Evolutionary conservation across 139 green algal genomes (phyloP).

Genomic region (Chlamydomonas sp.): DNA sequence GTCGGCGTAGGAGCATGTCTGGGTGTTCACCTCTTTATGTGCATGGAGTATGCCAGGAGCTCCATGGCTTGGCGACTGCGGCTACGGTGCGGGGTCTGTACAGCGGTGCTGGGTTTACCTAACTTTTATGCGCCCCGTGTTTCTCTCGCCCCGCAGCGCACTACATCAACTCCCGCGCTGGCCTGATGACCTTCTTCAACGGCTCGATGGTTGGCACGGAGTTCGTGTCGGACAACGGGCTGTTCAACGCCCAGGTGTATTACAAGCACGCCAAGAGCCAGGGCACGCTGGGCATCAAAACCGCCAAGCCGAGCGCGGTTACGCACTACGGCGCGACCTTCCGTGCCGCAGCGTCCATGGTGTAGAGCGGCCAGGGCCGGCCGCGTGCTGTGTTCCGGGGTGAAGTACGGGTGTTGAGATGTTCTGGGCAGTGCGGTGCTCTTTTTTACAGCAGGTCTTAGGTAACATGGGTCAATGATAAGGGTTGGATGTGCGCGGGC

Average conservation of each 20-base stretch:
- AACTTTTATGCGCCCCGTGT: slow-evolving; percentile 5
- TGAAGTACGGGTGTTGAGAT: no score
- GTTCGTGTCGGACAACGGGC: slow-evolving; percentile 54
- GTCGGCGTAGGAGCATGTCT: no score
- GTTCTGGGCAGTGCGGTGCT: no score
- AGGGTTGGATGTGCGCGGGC: no score
- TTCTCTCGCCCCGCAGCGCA: slow-evolving; percentile 19
- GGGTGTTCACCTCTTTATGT: no score
- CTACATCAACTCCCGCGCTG: slow-evolving; percentile 59
- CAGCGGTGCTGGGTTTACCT: neutral
- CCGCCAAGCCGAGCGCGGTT: slow-evolving; percentile 3
- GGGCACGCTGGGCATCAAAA: slow-evolving; percentile 32
- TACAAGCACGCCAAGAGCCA: slow-evolving; percentile 8
- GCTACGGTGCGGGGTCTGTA: no score
- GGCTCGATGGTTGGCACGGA: slow-evolving; percentile 14
- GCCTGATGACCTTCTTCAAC: slow-evolving; percentile 74
- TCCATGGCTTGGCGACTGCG: no score
- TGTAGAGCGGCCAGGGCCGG: neutral
- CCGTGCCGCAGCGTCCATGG: slow-evolving; percentile 20
- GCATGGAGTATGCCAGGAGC: no score
- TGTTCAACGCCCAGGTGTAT: slow-evolving; percentile 48
- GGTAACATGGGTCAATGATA: no score
- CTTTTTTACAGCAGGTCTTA: no score
- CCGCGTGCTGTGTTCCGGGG: no score
- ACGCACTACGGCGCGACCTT: slow-evolving; percentile 31